Percentiles rank a stretch among this genome's conserved stretches.
Conservation (phyloP, 768 basidiomycete genomes). For the Sarcodon sp. region DNA sequence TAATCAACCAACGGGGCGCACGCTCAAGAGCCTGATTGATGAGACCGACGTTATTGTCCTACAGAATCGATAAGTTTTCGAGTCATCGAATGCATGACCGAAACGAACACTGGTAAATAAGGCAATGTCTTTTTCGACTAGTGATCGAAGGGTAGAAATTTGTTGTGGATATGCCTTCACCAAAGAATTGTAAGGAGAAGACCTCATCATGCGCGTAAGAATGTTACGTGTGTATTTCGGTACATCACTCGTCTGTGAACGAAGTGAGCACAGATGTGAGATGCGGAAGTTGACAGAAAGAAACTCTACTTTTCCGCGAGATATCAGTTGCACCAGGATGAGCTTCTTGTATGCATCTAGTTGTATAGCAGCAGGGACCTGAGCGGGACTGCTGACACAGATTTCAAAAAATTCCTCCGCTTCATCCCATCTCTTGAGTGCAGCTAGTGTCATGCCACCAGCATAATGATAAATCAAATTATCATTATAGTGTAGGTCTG, state of each 20-base stretch:
- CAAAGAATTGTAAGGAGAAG: slow-evolving; percentile 50
- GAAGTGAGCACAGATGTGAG: not conserved
- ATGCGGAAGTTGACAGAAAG: not conserved
- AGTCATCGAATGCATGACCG: not conserved
- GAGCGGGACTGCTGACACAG: slow-evolving; percentile 36
- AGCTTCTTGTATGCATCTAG: slow-evolving; percentile 84
- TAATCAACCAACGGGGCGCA: slow-evolving; percentile 68
- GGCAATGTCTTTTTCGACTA: slow-evolving; percentile 42
- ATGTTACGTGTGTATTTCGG: slow-evolving; percentile 65
- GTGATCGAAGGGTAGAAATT: slow-evolving; percentile 25
- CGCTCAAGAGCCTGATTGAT: slow-evolving; percentile 51
- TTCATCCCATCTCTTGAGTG: slow-evolving; percentile 50
- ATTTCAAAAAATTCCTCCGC: slow-evolving; percentile 77
- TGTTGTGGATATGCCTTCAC: slow-evolving; percentile 55
- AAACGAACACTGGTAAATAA: slow-evolving; percentile 37
- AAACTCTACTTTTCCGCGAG: slow-evolving; percentile 50
- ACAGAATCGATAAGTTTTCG: not conserved
- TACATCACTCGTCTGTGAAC: slow-evolving; percentile 25
- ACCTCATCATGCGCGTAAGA: slow-evolving; percentile 51
- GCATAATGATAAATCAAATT: slow-evolving; percentile 78
- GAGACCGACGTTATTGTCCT: slow-evolving; percentile 70
- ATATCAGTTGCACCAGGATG: slow-evolving; percentile 64
- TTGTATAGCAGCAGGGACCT: slow-evolving; percentile 58
- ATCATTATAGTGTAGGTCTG: slow-evolving; percentile 66
- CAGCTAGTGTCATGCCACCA: slow-evolving; percentile 55